phyloP scores from a whole-genome alignment of 2,329 filamentous ascomycete species.

The Fusarium marasasianum region DNA sequence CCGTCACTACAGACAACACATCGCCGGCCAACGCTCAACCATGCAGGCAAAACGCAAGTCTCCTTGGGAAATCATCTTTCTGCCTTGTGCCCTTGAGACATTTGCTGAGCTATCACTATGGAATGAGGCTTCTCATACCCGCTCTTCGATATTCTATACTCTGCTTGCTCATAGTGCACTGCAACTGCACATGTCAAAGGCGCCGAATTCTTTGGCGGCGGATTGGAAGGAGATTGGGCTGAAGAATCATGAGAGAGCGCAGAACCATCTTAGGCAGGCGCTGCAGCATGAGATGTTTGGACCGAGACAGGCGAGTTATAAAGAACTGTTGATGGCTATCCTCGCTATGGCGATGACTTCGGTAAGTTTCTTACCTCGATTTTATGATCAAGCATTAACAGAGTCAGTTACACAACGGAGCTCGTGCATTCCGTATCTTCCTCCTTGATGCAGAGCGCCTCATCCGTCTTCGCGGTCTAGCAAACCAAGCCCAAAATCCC shows the following conservation, averaged over 20 bases:
- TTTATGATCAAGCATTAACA: rapidly evolving
- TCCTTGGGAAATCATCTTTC: conserved; percentile 55
- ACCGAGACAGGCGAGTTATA: conserved; percentile 52
- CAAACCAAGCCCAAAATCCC: conserved; percentile 47
- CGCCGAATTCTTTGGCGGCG: conserved; percentile 2
- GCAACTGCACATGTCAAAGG: conserved; percentile 45
- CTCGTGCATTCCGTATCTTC: conserved; percentile 35
- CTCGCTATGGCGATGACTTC: conserved; percentile 44
- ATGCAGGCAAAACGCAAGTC: conserved; percentile 49
- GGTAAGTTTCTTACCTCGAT: neutral
- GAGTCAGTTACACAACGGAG: conserved; percentile 26
- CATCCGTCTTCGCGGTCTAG: conserved; percentile 50
- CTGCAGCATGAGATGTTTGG: conserved; percentile 47
- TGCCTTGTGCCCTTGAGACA: conserved; percentile 53
- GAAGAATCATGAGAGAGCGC: conserved; percentile 44
- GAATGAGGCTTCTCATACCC: conserved; percentile 50
- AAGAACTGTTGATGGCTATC: conserved; percentile 55
- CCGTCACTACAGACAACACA: conserved; percentile 43
- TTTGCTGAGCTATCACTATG: conserved; percentile 54
- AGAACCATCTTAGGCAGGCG: conserved; percentile 47
- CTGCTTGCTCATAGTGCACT: conserved; percentile 55
- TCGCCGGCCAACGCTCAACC: conserved; percentile 40
- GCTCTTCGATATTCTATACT: conserved; percentile 51
- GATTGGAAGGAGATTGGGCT: conserved; percentile 44
- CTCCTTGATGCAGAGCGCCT: conserved; percentile 55